A percentile compares a stretch with the other conserved stretches of the same genome.
Evolutionary conservation across 2,329 filamentous ascomycete species (phyloP).

Genomic region (Calonectria pteridis): DNA sequence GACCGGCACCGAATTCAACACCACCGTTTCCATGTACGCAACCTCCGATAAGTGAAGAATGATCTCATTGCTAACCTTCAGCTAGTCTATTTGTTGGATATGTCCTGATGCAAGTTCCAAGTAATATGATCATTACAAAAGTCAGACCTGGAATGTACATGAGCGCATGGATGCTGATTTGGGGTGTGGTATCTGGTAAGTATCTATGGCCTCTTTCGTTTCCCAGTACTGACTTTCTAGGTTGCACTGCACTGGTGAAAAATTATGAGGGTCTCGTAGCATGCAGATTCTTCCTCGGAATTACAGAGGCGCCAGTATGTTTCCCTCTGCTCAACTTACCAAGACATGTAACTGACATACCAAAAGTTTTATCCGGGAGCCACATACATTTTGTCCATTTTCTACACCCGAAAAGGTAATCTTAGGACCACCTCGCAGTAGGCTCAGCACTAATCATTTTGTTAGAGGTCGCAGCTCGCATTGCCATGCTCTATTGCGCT

Average conservation of each 20-base stretch:
- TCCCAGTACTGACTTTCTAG: conserved; percentile 12
- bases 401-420: conserved; percentile 49
- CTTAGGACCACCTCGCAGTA: rapidly evolving
- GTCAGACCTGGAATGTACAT: conserved; percentile 58
- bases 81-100: conserved; percentile 56
- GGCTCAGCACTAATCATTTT: conserved; percentile 21
- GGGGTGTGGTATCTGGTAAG: conserved; percentile 53
- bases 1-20: conserved; percentile 67
- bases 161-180: conserved; percentile 56
- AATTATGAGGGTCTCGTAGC: conserved; percentile 51
- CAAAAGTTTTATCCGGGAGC: conserved; percentile 54
- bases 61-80: conserved; percentile 7
- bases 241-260: conserved; percentile 52
- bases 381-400: conserved; percentile 50
- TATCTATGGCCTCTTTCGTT: no score
- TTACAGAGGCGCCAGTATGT: conserved; percentile 53
- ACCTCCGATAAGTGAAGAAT: no score
- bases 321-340: rapidly evolving
- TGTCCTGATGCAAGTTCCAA: conserved; percentile 56
- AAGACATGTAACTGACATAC: background rate
- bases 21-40: conserved; percentile 53
- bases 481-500: conserved; percentile 70
- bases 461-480: conserved; percentile 73
- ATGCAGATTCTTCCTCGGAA: conserved; percentile 54
- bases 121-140: conserved; percentile 58